A percentile compares a stretch with the other conserved stretches of the same genome.
Evolutionary conservation across 805 yeast species (phyloP).

Genomic region (Kluyveromyces starmeri): DNA sequence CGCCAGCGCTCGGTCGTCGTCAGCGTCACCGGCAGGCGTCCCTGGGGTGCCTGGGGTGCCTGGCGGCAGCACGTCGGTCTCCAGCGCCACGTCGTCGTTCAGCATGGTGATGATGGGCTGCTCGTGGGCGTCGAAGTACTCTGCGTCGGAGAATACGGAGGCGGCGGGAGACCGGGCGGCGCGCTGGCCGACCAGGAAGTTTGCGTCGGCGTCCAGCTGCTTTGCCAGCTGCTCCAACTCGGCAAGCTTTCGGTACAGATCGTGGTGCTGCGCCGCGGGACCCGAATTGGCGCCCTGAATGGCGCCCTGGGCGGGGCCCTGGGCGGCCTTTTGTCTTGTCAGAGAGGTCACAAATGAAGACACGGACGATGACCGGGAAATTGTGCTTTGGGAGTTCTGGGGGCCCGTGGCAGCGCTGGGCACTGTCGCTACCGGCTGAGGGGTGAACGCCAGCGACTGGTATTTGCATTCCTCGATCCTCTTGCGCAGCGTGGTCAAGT

Average conservation of each 20-base stretch:
- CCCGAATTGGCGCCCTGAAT: neutral
- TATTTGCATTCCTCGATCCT: constrained; percentile 22
- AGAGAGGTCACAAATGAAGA: constrained; percentile 7
- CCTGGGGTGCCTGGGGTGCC: constrained; percentile 4
- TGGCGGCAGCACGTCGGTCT: constrained; percentile 2
- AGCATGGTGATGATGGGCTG: constrained; percentile 44
- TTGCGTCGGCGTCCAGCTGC: constrained; percentile 1
- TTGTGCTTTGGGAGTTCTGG: constrained; percentile 1
- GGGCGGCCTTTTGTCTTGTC: neutral
- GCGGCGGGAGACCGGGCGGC: neutral
- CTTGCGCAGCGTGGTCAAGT: constrained; percentile 6
- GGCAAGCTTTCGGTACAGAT: constrained; percentile 16
- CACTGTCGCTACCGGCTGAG: neutral
- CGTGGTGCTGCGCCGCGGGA: constrained; percentile 14
- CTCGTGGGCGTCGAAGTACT: constrained; percentile 65
- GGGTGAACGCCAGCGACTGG: constrained; percentile 18
- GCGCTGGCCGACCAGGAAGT: neutral
- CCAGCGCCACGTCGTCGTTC: constrained; percentile 28
- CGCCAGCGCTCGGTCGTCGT: constrained; percentile 3
- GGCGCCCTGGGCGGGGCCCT: neutral
- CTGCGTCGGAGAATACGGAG: constrained; percentile 35
- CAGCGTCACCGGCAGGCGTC: constrained; percentile 3
- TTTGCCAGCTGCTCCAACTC: constrained; percentile 17
- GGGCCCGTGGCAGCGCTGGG: neutral
- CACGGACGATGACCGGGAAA: constrained; percentile 8